Percentiles rank a stretch among this genome's conserved stretches.
Conservation (phyloP, 169 alveolate species). For the Plasmodium berghei region DNA sequence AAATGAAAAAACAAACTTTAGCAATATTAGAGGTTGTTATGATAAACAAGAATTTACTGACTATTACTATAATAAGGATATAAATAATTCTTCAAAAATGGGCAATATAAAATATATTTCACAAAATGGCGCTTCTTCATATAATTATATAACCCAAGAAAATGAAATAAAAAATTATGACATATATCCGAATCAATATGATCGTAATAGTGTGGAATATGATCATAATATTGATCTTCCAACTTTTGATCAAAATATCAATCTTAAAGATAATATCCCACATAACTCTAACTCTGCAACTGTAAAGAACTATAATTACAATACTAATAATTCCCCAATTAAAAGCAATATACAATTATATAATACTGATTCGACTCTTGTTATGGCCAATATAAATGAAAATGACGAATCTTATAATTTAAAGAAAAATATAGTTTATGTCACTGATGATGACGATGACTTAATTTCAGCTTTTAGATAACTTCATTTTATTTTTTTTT, state of each 20-base stretch:
- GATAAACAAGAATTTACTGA: background rate
- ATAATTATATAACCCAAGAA: background rate
- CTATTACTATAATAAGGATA: slow-evolving; percentile 1
- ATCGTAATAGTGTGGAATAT: background rate
- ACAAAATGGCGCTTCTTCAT: background rate
- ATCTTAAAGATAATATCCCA: background rate
- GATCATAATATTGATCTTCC: background rate
- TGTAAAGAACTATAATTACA: background rate
- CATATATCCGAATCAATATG: background rate
- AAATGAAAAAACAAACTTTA: slow-evolving; percentile 5
- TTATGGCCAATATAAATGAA: slow-evolving; percentile 14
- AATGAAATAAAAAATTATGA: background rate
- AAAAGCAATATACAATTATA: background rate
- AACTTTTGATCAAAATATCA: background rate
- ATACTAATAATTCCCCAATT: background rate
- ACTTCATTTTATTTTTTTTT: slow-evolving; percentile 7
- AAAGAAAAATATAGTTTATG: slow-evolving; percentile 45
- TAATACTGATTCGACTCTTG: background rate
- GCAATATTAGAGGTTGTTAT: background rate
- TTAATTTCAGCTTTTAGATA: slow-evolving; percentile 71
- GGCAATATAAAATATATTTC: background rate
- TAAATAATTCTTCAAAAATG: slow-evolving; percentile 1
- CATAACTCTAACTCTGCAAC: background rate
- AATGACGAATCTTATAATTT: slow-evolving; percentile 7
- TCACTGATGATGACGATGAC: slow-evolving; percentile 74